A percentile compares a stretch with the other conserved stretches of the same genome.
Conservation (phyloP, 345 rosid species). For the Eutrema heterophyllum region DNA sequence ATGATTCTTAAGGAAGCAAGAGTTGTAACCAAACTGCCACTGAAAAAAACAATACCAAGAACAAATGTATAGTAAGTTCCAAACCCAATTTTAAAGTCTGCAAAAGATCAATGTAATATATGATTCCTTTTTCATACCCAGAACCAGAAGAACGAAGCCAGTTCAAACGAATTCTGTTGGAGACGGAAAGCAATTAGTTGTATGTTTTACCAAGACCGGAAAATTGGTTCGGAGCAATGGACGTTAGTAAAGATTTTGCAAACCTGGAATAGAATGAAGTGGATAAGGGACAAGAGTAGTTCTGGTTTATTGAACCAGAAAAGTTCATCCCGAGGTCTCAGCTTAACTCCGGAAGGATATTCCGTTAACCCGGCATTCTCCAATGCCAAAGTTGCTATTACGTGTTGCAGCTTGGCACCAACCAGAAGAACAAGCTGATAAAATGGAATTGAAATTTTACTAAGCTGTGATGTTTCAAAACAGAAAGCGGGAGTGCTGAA, state of each 20-base stretch:
- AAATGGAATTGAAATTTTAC: not conserved
- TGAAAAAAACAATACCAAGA: slow-evolving; percentile 31
- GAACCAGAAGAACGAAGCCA: slow-evolving; percentile 97
- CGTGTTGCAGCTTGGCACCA: slow-evolving; percentile 85
- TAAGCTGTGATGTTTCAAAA: not conserved
- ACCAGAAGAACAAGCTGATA: slow-evolving; percentile 58
- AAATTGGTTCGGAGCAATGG: not conserved
- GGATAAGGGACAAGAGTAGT: slow-evolving; percentile 69
- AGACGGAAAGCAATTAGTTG: slow-evolving; percentile 2
- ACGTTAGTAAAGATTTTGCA: not conserved
- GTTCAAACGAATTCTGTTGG: slow-evolving; percentile 88
- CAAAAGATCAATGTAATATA: not conserved
- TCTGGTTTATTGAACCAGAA: slow-evolving; percentile 98
- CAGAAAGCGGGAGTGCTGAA: not conserved
- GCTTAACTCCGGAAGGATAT: slow-evolving; percentile 42
- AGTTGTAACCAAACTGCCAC: slow-evolving; percentile 97
- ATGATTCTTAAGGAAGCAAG: slow-evolving; percentile 82
- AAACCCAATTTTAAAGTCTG: not conserved
- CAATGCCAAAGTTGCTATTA: slow-evolving; percentile 82
- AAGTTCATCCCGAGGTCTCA: slow-evolving; percentile 88
- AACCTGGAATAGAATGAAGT: slow-evolving; percentile 94
- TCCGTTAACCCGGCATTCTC: slow-evolving; percentile 74
- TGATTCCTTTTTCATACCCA: slow-evolving; percentile 58
- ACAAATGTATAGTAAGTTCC: slow-evolving; percentile 1
- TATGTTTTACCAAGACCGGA: slow-evolving; percentile 29